Evolutionary conservation across 129 eudicot species (phyloP), one percentile per base, ranked within the genome.

Genomic region (Chrysanthemum lavandulifolium): DNA sequence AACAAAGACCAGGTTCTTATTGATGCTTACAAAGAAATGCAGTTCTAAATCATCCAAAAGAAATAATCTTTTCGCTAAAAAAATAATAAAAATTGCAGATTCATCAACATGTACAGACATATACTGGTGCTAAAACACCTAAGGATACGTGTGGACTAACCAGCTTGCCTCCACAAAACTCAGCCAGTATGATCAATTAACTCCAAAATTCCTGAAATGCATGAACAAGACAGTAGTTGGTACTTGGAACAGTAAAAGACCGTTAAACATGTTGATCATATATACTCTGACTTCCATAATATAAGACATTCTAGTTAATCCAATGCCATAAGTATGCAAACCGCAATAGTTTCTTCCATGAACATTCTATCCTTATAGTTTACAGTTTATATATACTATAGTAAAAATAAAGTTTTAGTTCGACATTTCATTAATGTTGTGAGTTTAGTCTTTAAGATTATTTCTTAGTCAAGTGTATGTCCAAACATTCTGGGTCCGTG

Each of bases 131-230:
- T 2, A 10, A 6, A 76, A 49, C 68, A 10, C 31, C 61, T 67
- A 51, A 68, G 0, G 0, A 21, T 21, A n/a, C n/a, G 40, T 11
- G 63, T 72, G 76, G 69, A 77, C 60, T 69, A 57, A 73, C 79
- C 81, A 68, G 75, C 16, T 33, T 68, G 58, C 77, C n/a, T 84
- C 68, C 53, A 64, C 80, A 68, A 58, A 69, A 73, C 52, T 80
- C 79, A 72, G 52, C 79, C 40, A 27, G 72, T 40, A 70, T 61
- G 50, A 19, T 19, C 21, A 0, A 56, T 65, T 64, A 64, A 15
- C 68, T n/a, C 51, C 52, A 36, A 84, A 53, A 50, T 76, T 77
- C 72, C 82, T 76, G 80, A 25, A 68, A 80, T 80, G 60, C 82
- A 76, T 57, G 74, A 73, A 29, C 69, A 76, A n/a, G n/a, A 54